Base-by-base conservation (phyloP, 768 basidiomycete genomes). In the Trametes cinnabarina region DNA sequence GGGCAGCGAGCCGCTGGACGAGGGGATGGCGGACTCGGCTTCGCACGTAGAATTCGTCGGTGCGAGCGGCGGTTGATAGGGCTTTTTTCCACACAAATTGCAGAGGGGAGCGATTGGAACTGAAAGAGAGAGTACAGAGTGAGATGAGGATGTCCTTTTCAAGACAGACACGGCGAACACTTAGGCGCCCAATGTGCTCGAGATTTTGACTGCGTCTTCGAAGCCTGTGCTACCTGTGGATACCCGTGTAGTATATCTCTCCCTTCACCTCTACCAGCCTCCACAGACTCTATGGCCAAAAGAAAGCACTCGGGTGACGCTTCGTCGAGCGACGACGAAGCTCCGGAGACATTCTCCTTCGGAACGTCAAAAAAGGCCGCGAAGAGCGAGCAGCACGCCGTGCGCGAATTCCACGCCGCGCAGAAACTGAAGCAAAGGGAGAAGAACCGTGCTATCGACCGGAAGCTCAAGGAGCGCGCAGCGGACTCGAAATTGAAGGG, bases 341-440 rank as follows among this genome's bases (percentile, higher is more conserved):
- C 76, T 1, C 84, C 84, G 1, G 83, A 84, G 60, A 65, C 79
- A 0, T 65, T 85, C 17, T 72, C 81, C 0, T 77, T 79, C n/a
- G 71, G 72, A 0, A 65, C 73, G 4, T 79, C 82, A 23, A 84
- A 79, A 65, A 74, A 74, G 22, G 62, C 70, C 12, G 75, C 69
- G 8, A 71, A 75, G 57, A 73, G 70, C 39, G 68, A 70, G 47
- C 69, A 76, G 25, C 70, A 71, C n/a, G 72, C 72, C 4, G 61
- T 79, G 0, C 69, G 69, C 56, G 66, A 73, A 48, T 76, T 75
- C 20, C 68, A 75, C 34, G 69, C 63, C 8, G 71, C 67, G 7
- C 75, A 75, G 64, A 75, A 74, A 40, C 73, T 70, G 40, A 79
- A 74, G 62, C 70, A 65, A 61, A 81, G 77, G 64, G 72, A 72